Conservation (phyloP, 2,329 filamentous ascomycete species). For the Talaromyces sp. region DNA sequence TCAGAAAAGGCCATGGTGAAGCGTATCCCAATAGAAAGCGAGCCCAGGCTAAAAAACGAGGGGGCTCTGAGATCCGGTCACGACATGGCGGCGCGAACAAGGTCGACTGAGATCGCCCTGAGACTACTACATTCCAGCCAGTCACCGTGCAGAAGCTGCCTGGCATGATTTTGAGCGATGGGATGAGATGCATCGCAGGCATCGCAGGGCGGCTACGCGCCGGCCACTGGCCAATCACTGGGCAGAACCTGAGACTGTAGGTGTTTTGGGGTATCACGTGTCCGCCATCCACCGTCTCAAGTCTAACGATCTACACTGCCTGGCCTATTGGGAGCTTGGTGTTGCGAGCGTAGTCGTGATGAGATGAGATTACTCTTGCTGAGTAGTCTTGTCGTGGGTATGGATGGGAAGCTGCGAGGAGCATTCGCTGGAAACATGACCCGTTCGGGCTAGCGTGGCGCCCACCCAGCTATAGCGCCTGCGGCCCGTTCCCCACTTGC, state of each 20-base stretch:
- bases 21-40: background rate
- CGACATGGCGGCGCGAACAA: background rate
- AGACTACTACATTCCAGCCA: background rate
- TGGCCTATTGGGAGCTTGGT: background rate
- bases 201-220: slow-evolving; percentile 3
- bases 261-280: background rate
- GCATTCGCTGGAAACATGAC: background rate
- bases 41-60: background rate
- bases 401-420: background rate
- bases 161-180: background rate
- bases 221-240: slow-evolving; percentile 7
- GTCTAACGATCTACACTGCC: background rate
- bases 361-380: background rate
- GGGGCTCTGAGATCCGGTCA: background rate
- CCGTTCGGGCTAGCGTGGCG: background rate
- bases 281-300: background rate
- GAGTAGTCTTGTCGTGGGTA: background rate
- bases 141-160: background rate
- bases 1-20: slow-evolving; percentile 10
- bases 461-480: background rate
- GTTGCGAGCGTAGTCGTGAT: background rate
- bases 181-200: background rate
- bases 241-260: background rate
- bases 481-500: background rate
- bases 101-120: background rate